Evolutionary conservation across 805 yeast species (phyloP), one percentile per base, ranked within the genome.

Genomic region (Suhomyces sp.): DNA sequence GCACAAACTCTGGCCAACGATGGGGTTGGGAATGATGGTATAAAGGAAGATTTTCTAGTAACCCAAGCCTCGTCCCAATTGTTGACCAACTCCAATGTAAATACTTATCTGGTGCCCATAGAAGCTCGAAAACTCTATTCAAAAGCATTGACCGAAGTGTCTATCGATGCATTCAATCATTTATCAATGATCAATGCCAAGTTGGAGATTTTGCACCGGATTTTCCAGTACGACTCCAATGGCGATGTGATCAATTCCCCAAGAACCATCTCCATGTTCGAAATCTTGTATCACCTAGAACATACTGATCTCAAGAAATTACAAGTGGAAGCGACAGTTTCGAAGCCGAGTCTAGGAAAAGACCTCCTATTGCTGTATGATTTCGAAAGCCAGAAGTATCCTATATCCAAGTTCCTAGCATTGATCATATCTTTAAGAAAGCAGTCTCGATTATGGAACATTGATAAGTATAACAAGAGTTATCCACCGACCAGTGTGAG

Each of bases 371-470:
- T 19, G 5, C 29, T 28, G 18, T 28, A 23, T 21, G 36, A 41
- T 22, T 46, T 40, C 18, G 45, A 40, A 11, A 20, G 17, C 18
- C 40, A 42, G 25, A 35, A 41, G 25, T 51, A 40, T 30, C 39
- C 42, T 5, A 42, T 58, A 2, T 33, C 65, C 1, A 45, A 51
- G 7, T 58, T 52, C 31, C 44, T 59, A 34, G 73, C 83, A 0
- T 60, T 75, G 16, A 62, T 76, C 11, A 56, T 79, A 42, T 67
- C 76, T 1, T 47, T 81, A 16, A 60, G 73, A 42, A 76, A 74
- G 49, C 74, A 73, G 49, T 53, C 67, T 32, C 56, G 70, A 44
- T 39, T 72, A 25, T 76, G 79, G 79, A 50, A 47, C 18, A 38
- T 67, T 25, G 56, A 59, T 34, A 52, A 51, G 15, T 50, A 53